Conservation (phyloP, 2,329 filamentous ascomycete genomes). For the Penicillium sp. region DNA sequence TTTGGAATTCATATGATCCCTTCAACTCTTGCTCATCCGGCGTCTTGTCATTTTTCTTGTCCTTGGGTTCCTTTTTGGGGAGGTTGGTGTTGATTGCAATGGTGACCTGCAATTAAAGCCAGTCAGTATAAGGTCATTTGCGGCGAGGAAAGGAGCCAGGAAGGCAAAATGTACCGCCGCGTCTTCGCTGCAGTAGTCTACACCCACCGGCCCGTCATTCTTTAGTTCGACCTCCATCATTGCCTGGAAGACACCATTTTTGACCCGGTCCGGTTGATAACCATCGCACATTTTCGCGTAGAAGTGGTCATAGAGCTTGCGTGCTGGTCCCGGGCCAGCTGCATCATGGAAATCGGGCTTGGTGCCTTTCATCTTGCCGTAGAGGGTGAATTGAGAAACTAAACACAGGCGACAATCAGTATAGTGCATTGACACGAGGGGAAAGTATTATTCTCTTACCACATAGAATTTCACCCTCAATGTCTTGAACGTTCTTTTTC, state of each 20-base stretch:
- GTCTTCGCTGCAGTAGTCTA: conserved; percentile 59
- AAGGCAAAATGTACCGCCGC: conserved; percentile 54
- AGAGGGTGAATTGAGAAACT: conserved; percentile 97
- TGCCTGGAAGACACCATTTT: conserved; percentile 95
- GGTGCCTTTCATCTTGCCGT: conserved; percentile 89
- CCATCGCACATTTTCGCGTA: conserved; percentile 71
- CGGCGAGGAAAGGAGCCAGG: conserved; percentile 24
- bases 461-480: conserved; percentile 89
- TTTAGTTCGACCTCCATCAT: conserved; percentile 98
- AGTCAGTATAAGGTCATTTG: conserved; percentile 8
- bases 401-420: conserved; percentile 1
- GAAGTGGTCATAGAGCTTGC: conserved; percentile 80
- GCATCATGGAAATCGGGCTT: conserved; percentile 95
- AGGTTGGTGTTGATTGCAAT: conserved; percentile 51
- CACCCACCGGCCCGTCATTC: conserved; percentile 76
- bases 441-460: conserved; percentile 56
- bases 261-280: conserved; percentile 74
- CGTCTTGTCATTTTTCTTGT: conserved; percentile 14
- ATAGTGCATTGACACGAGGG: background rate
- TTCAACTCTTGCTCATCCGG: conserved; percentile 10
- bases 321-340: conserved; percentile 74
- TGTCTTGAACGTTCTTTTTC: conserved; percentile 87
- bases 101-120: conserved; percentile 37
- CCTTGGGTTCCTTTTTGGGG: conserved; percentile 39
- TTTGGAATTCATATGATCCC: conserved; percentile 26